A percentile compares a stretch with the other conserved stretches of the same genome.
Evolutionary conservation across 495 filamentous ascomycete genomes (phyloP).

Genomic region (Penicillium ochrochloron): DNA sequence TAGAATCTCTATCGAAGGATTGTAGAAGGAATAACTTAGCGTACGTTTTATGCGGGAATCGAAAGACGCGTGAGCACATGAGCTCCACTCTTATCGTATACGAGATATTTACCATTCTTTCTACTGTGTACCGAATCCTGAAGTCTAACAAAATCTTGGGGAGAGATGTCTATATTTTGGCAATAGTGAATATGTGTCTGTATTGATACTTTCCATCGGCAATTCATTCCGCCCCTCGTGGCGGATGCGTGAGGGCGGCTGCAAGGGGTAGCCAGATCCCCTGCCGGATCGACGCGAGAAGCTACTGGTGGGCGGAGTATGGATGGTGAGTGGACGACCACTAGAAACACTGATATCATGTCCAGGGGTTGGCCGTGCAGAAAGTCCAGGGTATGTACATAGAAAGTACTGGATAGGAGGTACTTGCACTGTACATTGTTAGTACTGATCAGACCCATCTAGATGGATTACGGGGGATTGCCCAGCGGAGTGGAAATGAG

Average conservation of each 20-base stretch:
- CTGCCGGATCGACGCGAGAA: conserved; percentile 29
- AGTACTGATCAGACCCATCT: not conserved
- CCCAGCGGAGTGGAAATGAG: conserved; percentile 17
- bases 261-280: conserved; percentile 27
- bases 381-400: not conserved
- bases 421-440: no score
- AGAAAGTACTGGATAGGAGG: no score
- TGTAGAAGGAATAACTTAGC: not conserved
- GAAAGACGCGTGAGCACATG: not conserved
- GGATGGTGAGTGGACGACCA: not conserved
- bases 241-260: conserved; percentile 22
- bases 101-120: not conserved
- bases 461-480: not conserved
- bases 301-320: conserved; percentile 7
- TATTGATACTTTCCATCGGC: conserved; percentile 10
- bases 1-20: not conserved
- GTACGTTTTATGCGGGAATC: not conserved
- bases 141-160: not conserved
- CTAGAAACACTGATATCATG: not conserved
- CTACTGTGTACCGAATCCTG: not conserved
- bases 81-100: not conserved
- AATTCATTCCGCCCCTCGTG: conserved; percentile 28
- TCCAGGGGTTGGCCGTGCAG: not conserved
- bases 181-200: not conserved
- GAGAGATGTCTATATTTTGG: not conserved